A percentile compares a stretch with the other conserved stretches of the same genome.
These are phyloP conservation scores for Aspergillus awamori DNA, from an alignment of 2,329 filamentous ascomycete genomes.

Conservation along the genomic window DNA sequence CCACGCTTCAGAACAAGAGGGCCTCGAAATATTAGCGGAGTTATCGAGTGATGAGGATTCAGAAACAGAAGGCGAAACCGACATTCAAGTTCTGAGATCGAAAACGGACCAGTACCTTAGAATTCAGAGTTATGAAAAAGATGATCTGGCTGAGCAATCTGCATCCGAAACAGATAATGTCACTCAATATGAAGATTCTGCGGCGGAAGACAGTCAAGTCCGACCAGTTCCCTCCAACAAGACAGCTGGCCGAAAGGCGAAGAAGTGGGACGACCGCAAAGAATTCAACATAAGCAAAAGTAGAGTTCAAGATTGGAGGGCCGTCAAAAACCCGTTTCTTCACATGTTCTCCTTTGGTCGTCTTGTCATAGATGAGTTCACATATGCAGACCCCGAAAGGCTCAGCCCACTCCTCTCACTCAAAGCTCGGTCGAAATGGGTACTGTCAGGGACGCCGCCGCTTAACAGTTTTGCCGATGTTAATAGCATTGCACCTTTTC, in stretches of 20 bases:
- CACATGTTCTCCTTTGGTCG: conserved; percentile 65
- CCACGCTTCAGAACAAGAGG: conserved; percentile 4
- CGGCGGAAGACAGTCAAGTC: conserved; percentile 1
- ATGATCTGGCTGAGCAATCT: not conserved
- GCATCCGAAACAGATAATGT: conserved; percentile 5
- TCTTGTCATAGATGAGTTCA: conserved; percentile 67
- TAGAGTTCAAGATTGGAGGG: conserved; percentile 24
- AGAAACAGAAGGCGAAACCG: conserved; percentile 14
- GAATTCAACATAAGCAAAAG: conserved; percentile 27
- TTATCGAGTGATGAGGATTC: conserved; percentile 24
- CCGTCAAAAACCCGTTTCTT: conserved; percentile 46
- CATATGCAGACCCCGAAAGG: conserved; percentile 54
- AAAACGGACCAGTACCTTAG: conserved; percentile 18
- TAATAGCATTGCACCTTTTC: conserved; percentile 59
- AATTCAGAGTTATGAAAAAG: not conserved
- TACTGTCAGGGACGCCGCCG: conserved; percentile 65
- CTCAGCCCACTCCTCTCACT: conserved; percentile 50
- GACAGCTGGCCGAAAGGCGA: conserved; percentile 13
- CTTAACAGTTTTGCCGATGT: conserved; percentile 62
- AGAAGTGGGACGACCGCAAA: conserved; percentile 25
- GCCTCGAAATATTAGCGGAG: conserved; percentile 15
- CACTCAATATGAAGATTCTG: conserved; percentile 16
- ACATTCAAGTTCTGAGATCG: conserved; percentile 18
- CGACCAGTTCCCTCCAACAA: not conserved
- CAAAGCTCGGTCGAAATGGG: conserved; percentile 59